Conservation (phyloP, 371 early-diverging fungal species). For the Smittium culicis region DNA sequence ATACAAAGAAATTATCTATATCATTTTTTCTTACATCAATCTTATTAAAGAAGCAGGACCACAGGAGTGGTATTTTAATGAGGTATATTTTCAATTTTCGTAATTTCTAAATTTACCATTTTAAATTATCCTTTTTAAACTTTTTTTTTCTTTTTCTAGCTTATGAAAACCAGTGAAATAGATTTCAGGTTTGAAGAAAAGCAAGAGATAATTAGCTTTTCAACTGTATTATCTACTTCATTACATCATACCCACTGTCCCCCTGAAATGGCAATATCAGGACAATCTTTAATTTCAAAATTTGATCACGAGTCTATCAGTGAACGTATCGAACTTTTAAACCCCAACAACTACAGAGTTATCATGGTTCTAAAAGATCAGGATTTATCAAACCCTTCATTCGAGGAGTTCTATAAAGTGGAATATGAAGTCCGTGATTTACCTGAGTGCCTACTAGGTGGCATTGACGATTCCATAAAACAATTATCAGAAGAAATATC, state of each 20-base stretch:
- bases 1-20: conserved; percentile 56
- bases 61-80: conserved; percentile 61
- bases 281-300: conserved; percentile 44
- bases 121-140: neutral
- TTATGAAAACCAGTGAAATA: conserved; percentile 41
- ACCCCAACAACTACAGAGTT: conserved; percentile 52
- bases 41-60: conserved; percentile 54
- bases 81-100: conserved; percentile 31
- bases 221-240: conserved; percentile 27
- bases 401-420: conserved; percentile 68
- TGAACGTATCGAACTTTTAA: conserved; percentile 41
- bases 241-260: conserved; percentile 43
- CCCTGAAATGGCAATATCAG: conserved; percentile 51
- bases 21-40: conserved; percentile 77
- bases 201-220: conserved; percentile 18
- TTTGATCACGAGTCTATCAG: conserved; percentile 47
- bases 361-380: conserved; percentile 19
- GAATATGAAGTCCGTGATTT: conserved; percentile 62
- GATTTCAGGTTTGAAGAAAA: conserved; percentile 77
- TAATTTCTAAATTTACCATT: too few relatives aligned
- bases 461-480: conserved; percentile 31
- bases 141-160: neutral
- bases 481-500: conserved; percentile 17
- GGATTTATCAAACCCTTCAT: conserved; percentile 23
- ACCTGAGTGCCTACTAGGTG: conserved; percentile 35